These are phyloP conservation scores for Boletus insuetus DNA, from an alignment of 768 basidiomycete species.

Conservation along the genomic window DNA sequence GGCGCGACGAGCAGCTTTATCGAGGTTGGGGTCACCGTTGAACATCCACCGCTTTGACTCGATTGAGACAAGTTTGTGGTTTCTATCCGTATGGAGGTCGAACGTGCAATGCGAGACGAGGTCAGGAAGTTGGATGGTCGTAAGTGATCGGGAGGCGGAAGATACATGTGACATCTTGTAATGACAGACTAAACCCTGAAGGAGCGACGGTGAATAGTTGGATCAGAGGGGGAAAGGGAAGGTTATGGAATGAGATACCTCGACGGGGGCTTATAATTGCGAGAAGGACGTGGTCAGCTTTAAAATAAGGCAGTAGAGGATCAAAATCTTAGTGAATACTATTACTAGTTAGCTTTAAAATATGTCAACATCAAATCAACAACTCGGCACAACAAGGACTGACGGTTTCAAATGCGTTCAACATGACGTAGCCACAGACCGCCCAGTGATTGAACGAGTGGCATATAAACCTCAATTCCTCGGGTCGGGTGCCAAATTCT, in stretches of 20 bases:
- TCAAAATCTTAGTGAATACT: background rate
- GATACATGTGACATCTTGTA: conserved; percentile 23
- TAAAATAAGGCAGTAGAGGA: conserved; percentile 4
- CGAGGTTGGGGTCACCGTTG: conserved; percentile 52
- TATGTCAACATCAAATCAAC: background rate
- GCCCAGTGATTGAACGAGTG: background rate
- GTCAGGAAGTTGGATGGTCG: conserved; percentile 67
- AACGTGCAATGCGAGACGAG: conserved; percentile 73
- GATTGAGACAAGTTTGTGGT: conserved; percentile 56
- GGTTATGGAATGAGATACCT: background rate
- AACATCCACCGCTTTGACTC: conserved; percentile 57
- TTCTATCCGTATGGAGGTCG: conserved; percentile 50
- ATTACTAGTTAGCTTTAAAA: conserved; percentile 19
- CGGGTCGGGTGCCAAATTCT: background rate
- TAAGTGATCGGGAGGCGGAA: conserved; percentile 17
- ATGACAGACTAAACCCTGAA: conserved; percentile 7
- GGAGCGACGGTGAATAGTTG: background rate
- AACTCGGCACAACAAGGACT: background rate
- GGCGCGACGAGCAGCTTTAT: conserved; percentile 36
- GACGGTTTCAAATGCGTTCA: conserved; percentile 7
- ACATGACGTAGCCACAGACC: background rate
- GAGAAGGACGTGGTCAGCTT: conserved; percentile 9
- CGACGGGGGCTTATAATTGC: conserved; percentile 11
- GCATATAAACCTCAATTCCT: background rate
- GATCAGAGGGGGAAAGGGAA: background rate